A percentile compares a stretch with the other conserved stretches of the same genome.
Conservation (phyloP, 768 basidiomycete genomes). For the Tricholomella constricta region DNA sequence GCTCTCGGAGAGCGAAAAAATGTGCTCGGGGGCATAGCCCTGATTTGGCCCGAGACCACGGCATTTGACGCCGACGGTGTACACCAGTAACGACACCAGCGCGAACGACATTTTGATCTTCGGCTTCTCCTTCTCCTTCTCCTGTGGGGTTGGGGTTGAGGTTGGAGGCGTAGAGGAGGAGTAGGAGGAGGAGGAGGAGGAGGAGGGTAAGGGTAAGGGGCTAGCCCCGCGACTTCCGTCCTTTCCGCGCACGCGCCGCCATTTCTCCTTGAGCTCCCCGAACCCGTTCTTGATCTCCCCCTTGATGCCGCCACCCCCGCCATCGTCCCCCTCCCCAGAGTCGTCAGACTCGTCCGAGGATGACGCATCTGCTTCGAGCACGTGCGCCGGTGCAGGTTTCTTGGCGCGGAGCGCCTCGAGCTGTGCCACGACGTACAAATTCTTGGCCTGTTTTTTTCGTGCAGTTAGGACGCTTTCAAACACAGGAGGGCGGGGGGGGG, state of each 20-base stretch:
- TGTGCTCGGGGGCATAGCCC: constrained; percentile 81
- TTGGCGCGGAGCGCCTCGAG: constrained; percentile 55
- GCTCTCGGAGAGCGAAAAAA: constrained; percentile 91
- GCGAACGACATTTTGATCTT: constrained; percentile 75
- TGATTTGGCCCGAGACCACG: constrained; percentile 87
- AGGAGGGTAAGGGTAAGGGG: too few species aligned
- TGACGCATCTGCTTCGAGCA: constrained; percentile 26
- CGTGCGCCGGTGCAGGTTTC: constrained; percentile 11
- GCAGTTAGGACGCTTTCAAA: too few species aligned
- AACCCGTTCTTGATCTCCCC: constrained; percentile 20
- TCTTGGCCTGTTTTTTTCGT: too few species aligned
- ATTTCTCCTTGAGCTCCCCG: constrained; percentile 25
- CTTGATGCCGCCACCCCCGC: neutral
- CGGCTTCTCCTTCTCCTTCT: constrained; percentile 24
- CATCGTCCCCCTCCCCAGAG: too few species aligned
- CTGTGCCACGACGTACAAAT: constrained; percentile 55
- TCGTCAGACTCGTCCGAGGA: constrained; percentile 19
- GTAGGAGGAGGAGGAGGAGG: neutral
- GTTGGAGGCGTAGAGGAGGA: neutral
- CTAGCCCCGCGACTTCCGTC: too few species aligned
- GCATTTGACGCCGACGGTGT: constrained; percentile 95
- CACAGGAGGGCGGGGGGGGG: too few species aligned
- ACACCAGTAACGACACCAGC: constrained; percentile 78
- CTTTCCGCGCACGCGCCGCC: constrained; percentile 26
- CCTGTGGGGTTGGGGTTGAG: neutral